Conservation (phyloP, 768 basidiomycete genomes). For the Cubamyces sp. region DNA sequence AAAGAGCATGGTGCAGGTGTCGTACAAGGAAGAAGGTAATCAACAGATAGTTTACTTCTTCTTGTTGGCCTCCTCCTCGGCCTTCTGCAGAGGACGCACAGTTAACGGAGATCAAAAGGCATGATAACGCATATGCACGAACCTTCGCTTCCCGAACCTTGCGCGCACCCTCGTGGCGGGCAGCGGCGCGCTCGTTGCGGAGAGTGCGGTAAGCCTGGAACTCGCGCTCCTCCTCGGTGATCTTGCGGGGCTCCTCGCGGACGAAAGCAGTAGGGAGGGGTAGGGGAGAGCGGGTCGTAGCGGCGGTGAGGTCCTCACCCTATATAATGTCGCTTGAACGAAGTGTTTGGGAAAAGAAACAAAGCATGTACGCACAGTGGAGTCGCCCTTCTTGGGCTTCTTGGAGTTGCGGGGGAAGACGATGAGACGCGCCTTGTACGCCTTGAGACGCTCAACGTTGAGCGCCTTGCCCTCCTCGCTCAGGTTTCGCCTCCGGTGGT, state of each 20-base stretch:
- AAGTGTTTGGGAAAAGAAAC: constrained; percentile 6
- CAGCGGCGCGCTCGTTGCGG: constrained; percentile 79
- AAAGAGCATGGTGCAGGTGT: constrained; percentile 31
- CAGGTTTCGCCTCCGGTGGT: constrained; percentile 95
- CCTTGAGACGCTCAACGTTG: constrained; percentile 92
- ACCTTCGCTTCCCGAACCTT: constrained; percentile 88
- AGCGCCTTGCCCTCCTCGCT: constrained; percentile 96
- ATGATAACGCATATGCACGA: constrained; percentile 33
- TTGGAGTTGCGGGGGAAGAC: constrained; percentile 96
- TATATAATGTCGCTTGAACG: constrained; percentile 37
- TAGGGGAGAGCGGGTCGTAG: constrained; percentile 69
- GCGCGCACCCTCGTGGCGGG: constrained; percentile 85
- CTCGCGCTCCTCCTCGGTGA: constrained; percentile 86
- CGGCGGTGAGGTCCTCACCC: constrained; percentile 81
- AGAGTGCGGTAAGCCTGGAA: constrained; percentile 90
- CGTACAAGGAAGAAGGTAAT: constrained; percentile 23
- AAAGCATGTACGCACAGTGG: constrained; percentile 61
- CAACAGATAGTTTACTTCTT: constrained; percentile 66
- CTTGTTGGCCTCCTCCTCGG: constrained; percentile 91
- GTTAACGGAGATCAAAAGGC: constrained; percentile 25
- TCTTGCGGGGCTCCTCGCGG: constrained; percentile 89
- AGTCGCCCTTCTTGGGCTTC: constrained; percentile 96
- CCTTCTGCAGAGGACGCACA: constrained; percentile 55
- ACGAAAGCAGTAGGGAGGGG: constrained; percentile 69
- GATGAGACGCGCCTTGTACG: constrained; percentile 90